Base-by-base conservation (phyloP, 352 stramenopile species). In the Phytophthora syringae region DNA sequence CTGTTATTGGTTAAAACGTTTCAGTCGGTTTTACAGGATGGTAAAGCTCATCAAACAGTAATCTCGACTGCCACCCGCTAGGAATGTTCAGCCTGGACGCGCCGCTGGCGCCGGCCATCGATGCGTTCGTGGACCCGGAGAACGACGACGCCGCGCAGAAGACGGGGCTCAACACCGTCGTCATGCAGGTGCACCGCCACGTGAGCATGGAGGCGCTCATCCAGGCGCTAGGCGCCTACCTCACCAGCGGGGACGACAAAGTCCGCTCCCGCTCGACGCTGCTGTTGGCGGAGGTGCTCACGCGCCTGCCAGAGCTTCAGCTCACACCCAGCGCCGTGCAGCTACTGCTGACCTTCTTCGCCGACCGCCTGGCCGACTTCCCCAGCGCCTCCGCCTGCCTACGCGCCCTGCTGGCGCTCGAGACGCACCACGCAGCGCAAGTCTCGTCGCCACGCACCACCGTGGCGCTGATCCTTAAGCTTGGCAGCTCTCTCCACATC, bases 61-160 rank as follows among this genome's bases (percentile, higher is more conserved):
- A 15, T 7, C 4, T 37, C 15, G 13, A 11, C 36, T 40, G 34
- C 34, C 11, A 40, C 5, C 36, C 36, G 15, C 12, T 18, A 50
- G n/a, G n/a, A n/a, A 94, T 96, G 88, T 96, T 96, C 72, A 88
- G 69, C 61, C 79, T 96, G 20, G 88, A 96, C 58, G 84, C 86
- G 45, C 88, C 88, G 61, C 76, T 96, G 36, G 82, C 83, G 68
- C 86, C 88, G 28, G 86, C 88, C 48, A 93, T 96, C 68, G 83
- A 93, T 54, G 86, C 83, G 68, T 96, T 94, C 67, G 84, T 94
- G 58, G 74, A 94, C 74, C 86, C 88, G 3, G 86, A 94, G 69
- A 92, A 92, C 54, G 85, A 94, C 36, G 86, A 96, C 20, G 81
- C 72, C 20, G 69, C 74, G 63, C 88, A 96, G 70, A 96, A 93